phyloP scores from a whole-genome alignment of 1,284 basidiomycete species.

The Polyporus tsugae region DNA sequence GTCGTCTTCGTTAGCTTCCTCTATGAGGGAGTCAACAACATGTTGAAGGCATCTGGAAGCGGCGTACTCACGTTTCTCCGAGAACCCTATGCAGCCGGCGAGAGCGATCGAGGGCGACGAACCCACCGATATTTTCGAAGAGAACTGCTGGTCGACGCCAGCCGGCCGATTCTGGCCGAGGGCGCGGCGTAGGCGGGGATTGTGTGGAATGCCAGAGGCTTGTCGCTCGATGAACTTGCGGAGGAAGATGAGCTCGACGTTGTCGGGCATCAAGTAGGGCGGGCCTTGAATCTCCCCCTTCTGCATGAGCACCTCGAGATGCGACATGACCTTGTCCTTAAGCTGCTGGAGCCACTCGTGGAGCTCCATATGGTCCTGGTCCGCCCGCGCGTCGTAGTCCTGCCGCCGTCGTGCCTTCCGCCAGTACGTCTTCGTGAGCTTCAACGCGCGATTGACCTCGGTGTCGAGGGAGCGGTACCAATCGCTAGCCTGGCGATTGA shows the following conservation, averaged over 20 bases:
- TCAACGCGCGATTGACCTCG: constrained; percentile 79
- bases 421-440: constrained; percentile 85
- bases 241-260: constrained; percentile 76
- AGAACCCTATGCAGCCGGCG: constrained; percentile 31
- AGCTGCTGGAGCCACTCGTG: constrained; percentile 86
- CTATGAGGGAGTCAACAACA: constrained; percentile 8
- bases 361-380: constrained; percentile 86
- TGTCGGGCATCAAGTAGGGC: constrained; percentile 80
- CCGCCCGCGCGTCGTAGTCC: constrained; percentile 81
- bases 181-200: constrained; percentile 70
- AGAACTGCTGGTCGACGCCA: constrained; percentile 33
- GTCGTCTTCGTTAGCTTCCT: constrained; percentile 28
- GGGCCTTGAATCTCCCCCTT: constrained; percentile 84
- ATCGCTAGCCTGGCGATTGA: constrained; percentile 78
- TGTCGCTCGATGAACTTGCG: constrained; percentile 83
- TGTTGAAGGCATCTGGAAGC: background rate
- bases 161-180: constrained; percentile 34
- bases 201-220: constrained; percentile 72
- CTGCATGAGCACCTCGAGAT: constrained; percentile 83
- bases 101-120: constrained; percentile 36
- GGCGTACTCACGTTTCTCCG: constrained; percentile 29
- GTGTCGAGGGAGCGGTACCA: constrained; percentile 80
- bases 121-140: constrained; percentile 34
- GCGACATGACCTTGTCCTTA: constrained; percentile 86
- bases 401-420: constrained; percentile 77